Conservation (phyloP, 192 early-diverging fungal species). For the Paraglomus brasilianum region DNA sequence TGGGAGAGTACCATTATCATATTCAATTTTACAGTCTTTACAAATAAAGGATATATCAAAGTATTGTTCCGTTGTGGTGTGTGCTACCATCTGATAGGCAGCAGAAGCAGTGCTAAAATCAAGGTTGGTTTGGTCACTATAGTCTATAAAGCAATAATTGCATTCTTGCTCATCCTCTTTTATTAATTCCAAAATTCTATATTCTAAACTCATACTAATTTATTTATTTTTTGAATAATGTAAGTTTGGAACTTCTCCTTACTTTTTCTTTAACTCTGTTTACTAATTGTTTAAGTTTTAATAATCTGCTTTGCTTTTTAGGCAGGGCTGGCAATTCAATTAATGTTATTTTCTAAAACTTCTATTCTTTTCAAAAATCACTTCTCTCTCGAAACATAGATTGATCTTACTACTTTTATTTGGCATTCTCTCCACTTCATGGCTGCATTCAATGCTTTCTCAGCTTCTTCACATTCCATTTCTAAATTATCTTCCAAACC, state of each 20-base stretch:
- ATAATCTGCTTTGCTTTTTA: conserved; percentile 12
- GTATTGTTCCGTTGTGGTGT: background rate
- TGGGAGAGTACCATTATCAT: too few relatives aligned
- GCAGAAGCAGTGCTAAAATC: background rate
- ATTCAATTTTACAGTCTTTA: background rate
- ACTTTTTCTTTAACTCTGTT: conserved; percentile 17
- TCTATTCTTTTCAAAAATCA: too few relatives aligned
- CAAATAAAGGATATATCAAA: conserved; percentile 5
- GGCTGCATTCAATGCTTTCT: too few relatives aligned
- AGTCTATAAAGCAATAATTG: background rate
- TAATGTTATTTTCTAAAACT: too few relatives aligned
- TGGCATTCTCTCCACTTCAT: too few relatives aligned
- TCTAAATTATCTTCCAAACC: background rate
- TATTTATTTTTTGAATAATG: conserved; percentile 16
- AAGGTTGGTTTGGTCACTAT: background rate
- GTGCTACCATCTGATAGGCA: background rate
- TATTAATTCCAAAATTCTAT: background rate
- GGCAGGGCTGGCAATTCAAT: too few relatives aligned
- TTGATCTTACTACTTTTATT: too few relatives aligned
- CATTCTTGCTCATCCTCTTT: background rate
- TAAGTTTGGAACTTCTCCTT: conserved; percentile 5
- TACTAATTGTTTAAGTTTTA: conserved; percentile 21
- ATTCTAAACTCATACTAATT: conserved; percentile 7
- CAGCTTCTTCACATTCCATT: too few relatives aligned
- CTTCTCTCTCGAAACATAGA: too few relatives aligned